Evolutionary conservation across 306 rosid genomes (phyloP), one percentile per base, ranked within the genome.

Genomic region (Comarum palustre): DNA sequence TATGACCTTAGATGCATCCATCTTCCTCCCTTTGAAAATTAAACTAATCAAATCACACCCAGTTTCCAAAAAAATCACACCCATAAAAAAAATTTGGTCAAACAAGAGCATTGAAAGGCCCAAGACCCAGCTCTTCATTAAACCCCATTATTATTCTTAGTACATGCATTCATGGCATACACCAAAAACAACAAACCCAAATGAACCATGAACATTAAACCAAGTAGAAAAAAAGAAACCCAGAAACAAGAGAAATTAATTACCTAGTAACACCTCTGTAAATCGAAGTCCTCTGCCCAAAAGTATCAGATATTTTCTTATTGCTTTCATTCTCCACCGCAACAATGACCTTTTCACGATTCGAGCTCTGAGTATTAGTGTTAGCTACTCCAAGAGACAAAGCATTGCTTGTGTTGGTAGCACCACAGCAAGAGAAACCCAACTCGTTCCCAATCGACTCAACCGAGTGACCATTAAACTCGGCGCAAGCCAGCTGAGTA

Each of bases 231-330:
- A 39, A 8, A 8, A 39, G 1, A 39, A 2, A 17, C 15, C 68
- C 1, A 43, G 29, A 42, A 6, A 61, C 11, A 47, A 29, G 12
- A 4, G 9, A 22, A 8, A 59, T 13, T 3, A 3, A 29, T 14
- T 75, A 95, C 99, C 99, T 87, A 10, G 99, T 95, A n/a, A 95
- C 97, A 0, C 99, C 99, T 81, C 99, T 80, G 90, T 91, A 95
- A 75, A 95, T 95, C 4, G 99, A 95, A 72, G 99, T 95, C 76
- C 99, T 63, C 79, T 95, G 99, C 27, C 99, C 99, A 65, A 91
- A 95, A 2, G 99, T 90, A 52, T 95, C 99, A 2, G 85, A 87
- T 4, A 90, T 73, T 80, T 91, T 92, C 85, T 90, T 95, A 0
- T 85, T 60, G 46, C 86, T 68, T 69, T 86, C 90, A 3, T 83